These are phyloP conservation scores for Claviceps monticola DNA, from an alignment of 2,329 filamentous ascomycete species.

Conservation along the genomic window DNA sequence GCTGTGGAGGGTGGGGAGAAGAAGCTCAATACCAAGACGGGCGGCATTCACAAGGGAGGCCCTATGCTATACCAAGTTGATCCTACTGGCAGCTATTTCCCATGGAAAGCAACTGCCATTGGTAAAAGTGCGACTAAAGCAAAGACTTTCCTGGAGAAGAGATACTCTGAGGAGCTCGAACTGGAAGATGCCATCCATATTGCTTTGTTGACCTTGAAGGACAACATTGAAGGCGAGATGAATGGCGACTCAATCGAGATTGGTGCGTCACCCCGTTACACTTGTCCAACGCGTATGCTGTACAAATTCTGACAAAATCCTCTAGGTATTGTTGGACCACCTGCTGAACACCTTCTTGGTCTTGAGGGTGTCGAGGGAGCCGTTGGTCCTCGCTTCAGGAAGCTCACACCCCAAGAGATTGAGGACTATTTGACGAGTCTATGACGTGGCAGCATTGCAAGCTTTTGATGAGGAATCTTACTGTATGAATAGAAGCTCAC, in stretches of 20 bases:
- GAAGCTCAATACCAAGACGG: conserved; percentile 73
- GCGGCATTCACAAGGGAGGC: conserved; percentile 87
- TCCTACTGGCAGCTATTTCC: conserved; percentile 96
- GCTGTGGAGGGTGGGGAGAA: conserved; percentile 52
- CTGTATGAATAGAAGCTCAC: conserved; percentile 35
- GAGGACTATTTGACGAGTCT: conserved; percentile 99
- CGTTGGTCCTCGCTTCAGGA: conserved; percentile 76
- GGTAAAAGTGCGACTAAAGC: conserved; percentile 97
- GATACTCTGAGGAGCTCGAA: conserved; percentile 94
- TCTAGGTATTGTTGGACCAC: conserved; percentile 82
- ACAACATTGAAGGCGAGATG: conserved; percentile 99
- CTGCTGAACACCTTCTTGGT: conserved; percentile 83
- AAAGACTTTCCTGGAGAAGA: conserved; percentile 98
- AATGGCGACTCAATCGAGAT: conserved; percentile 98
- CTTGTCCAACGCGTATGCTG: not conserved
- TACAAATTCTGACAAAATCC: conserved; percentile 7
- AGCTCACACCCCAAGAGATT: conserved; percentile 93
- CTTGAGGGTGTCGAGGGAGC: conserved; percentile 81
- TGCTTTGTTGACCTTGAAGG: conserved; percentile 90
- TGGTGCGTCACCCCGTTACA: conserved; percentile 39
- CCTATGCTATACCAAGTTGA: conserved; percentile 98
- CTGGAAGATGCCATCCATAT: conserved; percentile 98
- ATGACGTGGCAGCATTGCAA: conserved; percentile 34
- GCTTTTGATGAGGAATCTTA: conserved; percentile 15
- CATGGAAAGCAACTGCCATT: conserved; percentile 98